Conservation (phyloP, 306 rosid species). For the Cajanus cajan region DNA sequence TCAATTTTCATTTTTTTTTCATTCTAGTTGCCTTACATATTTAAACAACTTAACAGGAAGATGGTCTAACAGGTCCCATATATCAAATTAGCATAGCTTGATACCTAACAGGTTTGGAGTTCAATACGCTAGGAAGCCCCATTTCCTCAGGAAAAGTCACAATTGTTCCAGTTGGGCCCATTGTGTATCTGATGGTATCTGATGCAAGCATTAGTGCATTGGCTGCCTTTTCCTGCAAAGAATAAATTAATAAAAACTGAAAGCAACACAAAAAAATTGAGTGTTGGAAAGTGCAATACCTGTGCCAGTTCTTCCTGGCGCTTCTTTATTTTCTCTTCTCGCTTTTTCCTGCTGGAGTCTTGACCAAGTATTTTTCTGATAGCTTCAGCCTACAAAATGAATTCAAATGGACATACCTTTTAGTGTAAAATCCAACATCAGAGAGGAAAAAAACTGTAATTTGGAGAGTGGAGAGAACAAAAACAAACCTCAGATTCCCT, state of each 20-base stretch:
- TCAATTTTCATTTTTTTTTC: neutral
- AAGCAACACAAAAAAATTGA: slow-evolving; percentile 6
- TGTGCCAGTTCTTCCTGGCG: slow-evolving; percentile 90
- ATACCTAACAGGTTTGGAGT: slow-evolving; percentile 40
- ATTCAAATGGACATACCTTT: slow-evolving; percentile 15
- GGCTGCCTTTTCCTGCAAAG: slow-evolving; percentile 84
- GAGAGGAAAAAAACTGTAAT: neutral
- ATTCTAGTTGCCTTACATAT: slow-evolving; percentile 6
- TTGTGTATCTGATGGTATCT: slow-evolving; percentile 66
- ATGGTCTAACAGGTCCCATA: neutral
- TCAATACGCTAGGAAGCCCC: slow-evolving; percentile 74
- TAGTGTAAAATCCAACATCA: slow-evolving; percentile 4
- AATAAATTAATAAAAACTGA: slow-evolving; percentile 10
- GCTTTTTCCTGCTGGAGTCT: slow-evolving; percentile 90
- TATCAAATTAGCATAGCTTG: slow-evolving; percentile 17
- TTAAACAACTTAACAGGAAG: slow-evolving; percentile 17
- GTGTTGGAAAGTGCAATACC: slow-evolving; percentile 43
- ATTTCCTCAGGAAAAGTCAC: slow-evolving; percentile 79
- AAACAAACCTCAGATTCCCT: slow-evolving; percentile 81
- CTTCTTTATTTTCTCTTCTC: slow-evolving; percentile 88
- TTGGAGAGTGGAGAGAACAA: slow-evolving; percentile 19
- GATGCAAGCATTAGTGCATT: slow-evolving; percentile 60
- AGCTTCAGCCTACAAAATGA: slow-evolving; percentile 76
- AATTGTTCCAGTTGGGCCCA: slow-evolving; percentile 70
- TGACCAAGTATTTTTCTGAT: slow-evolving; percentile 95